Percentiles rank a stretch among this genome's conserved stretches.
These are phyloP conservation scores for Chaetomium sp. DNA, from an alignment of 2,329 filamentous ascomycete genomes.

Conservation along the genomic window DNA sequence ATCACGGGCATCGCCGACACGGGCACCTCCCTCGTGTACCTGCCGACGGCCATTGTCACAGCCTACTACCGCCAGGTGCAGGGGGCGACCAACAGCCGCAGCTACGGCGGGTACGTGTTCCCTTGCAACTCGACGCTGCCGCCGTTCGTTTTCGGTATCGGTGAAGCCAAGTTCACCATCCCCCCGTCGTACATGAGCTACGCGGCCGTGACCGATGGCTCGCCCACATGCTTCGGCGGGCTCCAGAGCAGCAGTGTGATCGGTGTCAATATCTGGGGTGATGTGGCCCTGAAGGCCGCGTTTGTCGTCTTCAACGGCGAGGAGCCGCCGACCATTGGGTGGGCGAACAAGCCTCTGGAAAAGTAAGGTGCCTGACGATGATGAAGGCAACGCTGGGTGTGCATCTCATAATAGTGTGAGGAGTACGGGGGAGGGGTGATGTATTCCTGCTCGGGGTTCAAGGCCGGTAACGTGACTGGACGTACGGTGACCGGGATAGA, in stretches of 20 bases:
- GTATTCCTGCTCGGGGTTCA: neutral
- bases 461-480: neutral
- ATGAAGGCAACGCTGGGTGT: neutral
- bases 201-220: conserved; percentile 24
- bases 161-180: conserved; percentile 50
- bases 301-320: conserved; percentile 36
- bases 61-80: conserved; percentile 55
- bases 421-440: neutral
- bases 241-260: conserved; percentile 51
- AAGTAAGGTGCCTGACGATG: neutral
- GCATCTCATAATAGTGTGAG: neutral
- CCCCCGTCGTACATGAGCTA: conserved; percentile 49
- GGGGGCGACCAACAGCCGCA: conserved; percentile 43
- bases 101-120: conserved; percentile 55
- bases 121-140: conserved; percentile 53
- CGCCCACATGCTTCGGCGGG: conserved; percentile 62
- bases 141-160: conserved; percentile 53
- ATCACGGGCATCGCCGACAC: conserved; percentile 60
- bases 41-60: conserved; percentile 49
- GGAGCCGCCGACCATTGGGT: conserved; percentile 32
- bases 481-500: neutral
- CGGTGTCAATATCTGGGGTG: conserved; percentile 37
- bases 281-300: conserved; percentile 35
- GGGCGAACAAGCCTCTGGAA: conserved; percentile 33
- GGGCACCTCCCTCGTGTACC: conserved; percentile 59